Conservation (phyloP, 495 filamentous ascomycete species). For the Penicillium flavigenum region DNA sequence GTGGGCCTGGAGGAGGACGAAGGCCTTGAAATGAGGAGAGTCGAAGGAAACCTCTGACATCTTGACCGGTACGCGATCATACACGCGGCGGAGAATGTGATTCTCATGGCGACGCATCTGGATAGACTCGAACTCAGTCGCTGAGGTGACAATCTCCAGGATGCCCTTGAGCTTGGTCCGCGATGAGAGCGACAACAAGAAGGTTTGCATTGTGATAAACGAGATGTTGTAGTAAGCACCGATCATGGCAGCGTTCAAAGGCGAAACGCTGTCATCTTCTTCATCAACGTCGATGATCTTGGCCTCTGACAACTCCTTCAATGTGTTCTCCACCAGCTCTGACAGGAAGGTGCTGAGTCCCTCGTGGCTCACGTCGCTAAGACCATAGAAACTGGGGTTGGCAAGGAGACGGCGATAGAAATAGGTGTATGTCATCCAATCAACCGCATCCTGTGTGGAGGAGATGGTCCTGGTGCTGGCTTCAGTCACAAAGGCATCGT, state of each 20-base stretch:
- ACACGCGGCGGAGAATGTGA: constrained; percentile 82
- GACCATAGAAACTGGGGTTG: constrained; percentile 94
- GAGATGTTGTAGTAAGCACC: constrained; percentile 99
- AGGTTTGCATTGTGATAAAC: constrained; percentile 99
- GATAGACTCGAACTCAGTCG: constrained; percentile 92
- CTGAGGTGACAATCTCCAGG: constrained; percentile 94
- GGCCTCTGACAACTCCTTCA: constrained; percentile 88
- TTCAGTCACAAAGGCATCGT: constrained; percentile 95
- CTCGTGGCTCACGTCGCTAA: constrained; percentile 86
- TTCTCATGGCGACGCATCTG: constrained; percentile 95
- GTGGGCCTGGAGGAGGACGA: constrained; percentile 93
- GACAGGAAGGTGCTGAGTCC: constrained; percentile 92
- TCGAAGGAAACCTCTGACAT: constrained; percentile 82
- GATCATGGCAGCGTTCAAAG: constrained; percentile 95
- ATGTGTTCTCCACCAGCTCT: constrained; percentile 87
- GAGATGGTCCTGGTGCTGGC: constrained; percentile 90
- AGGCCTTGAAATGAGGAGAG: constrained; percentile 97
- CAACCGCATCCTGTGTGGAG: constrained; percentile 95
- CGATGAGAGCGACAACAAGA: constrained; percentile 87
- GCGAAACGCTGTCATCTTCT: constrained; percentile 87
- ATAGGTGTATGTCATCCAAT: constrained; percentile 98
- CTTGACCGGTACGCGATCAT: constrained; percentile 93
- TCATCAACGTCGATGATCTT: constrained; percentile 97
- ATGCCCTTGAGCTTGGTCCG: constrained; percentile 95
- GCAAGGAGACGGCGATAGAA: constrained; percentile 97